These are phyloP conservation scores for Ophiosphaerella herpotricha DNA, from an alignment of 2,329 filamentous ascomycete genomes.

Conservation along the genomic window DNA sequence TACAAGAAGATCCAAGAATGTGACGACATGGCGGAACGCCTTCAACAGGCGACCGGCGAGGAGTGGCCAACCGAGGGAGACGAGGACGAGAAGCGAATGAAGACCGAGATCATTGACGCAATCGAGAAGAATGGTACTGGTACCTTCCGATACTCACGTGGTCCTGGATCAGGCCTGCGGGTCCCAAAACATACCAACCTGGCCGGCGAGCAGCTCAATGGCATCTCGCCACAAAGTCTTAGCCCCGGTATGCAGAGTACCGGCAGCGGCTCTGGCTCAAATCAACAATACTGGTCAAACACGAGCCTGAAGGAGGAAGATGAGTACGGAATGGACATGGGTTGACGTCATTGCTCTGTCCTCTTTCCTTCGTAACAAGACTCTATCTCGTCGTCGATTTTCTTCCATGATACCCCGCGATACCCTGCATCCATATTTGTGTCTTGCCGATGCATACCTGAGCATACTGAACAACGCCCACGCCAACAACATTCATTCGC, in stretches of 20 bases:
- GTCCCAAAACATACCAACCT: conserved; percentile 94
- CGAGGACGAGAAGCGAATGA: conserved; percentile 95
- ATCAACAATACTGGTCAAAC: conserved; percentile 58
- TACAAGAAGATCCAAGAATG: conserved; percentile 88
- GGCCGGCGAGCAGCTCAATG: conserved; percentile 72
- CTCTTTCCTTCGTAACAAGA: conserved; percentile 10
- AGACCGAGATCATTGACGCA: conserved; percentile 85
- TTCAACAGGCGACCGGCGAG: conserved; percentile 55
- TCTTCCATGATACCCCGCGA: conserved; percentile 43
- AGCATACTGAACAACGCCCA: conserved; percentile 3
- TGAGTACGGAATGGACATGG: conserved; percentile 78
- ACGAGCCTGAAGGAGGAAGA: conserved; percentile 89
- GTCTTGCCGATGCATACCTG: conserved; percentile 34
- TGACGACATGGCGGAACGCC: conserved; percentile 75
- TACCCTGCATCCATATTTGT: conserved; percentile 38
- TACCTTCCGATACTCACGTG: conserved; percentile 83
- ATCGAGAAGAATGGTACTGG: conserved; percentile 77
- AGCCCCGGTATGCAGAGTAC: conserved; percentile 65
- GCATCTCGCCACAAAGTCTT: conserved; percentile 62
- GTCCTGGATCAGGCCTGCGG: conserved; percentile 79
- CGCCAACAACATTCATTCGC: background rate
- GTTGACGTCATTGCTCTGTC: conserved; percentile 22
- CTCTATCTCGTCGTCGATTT: conserved; percentile 26
- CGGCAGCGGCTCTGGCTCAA: conserved; percentile 61
- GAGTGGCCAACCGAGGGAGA: conserved; percentile 56